Percentiles rank a stretch among this genome's conserved stretches.
Evolutionary conservation across 2,329 filamentous ascomycete genomes (phyloP).

Genomic region (Plectosphaerella sp.): DNA sequence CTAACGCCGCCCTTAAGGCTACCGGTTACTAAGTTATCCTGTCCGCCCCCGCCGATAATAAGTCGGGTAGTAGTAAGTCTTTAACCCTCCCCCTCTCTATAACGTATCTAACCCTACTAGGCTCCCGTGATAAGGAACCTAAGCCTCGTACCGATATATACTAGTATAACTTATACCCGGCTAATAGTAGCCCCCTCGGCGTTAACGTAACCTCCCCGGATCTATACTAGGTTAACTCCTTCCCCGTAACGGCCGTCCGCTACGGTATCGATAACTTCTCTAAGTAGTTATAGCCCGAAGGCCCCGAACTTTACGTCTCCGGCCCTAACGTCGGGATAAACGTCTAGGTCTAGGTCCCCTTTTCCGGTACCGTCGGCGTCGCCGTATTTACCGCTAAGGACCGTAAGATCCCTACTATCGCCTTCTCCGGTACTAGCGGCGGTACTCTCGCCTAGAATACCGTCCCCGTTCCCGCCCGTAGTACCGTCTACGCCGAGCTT

Average conservation of each 20-base stretch:
- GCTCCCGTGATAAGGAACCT: conserved; percentile 43
- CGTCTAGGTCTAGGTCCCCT: conserved; percentile 47
- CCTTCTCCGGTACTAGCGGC: conserved; percentile 55
- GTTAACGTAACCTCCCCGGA: conserved; percentile 50
- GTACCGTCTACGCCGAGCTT: conserved; percentile 59
- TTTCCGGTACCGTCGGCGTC: conserved; percentile 66
- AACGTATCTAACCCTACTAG: conserved; percentile 25
- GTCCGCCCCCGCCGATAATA: conserved; percentile 61
- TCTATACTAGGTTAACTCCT: conserved; percentile 70
- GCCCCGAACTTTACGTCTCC: conserved; percentile 56
- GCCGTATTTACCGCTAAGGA: conserved; percentile 53
- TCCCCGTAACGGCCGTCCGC: conserved; percentile 59
- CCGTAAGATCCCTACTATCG: conserved; percentile 57
- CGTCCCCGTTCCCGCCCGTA: conserved; percentile 45
- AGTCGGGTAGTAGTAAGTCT: conserved; percentile 44
- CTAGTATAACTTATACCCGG: conserved; percentile 57
- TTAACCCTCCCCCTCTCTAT: neutral
- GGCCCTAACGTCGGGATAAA: conserved; percentile 60
- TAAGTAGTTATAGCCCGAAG: conserved; percentile 46
- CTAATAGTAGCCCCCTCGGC: conserved; percentile 50
- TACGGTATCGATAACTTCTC: conserved; percentile 56
- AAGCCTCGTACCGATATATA: conserved; percentile 44
- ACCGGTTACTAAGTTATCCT: conserved; percentile 59
- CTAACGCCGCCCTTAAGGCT: conserved; percentile 50
- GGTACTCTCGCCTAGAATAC: conserved; percentile 50